Evolutionary conservation across 352 stramenopile species (phyloP), one percentile per base, ranked within the genome.

Genomic region (Phytophthora capsici): DNA sequence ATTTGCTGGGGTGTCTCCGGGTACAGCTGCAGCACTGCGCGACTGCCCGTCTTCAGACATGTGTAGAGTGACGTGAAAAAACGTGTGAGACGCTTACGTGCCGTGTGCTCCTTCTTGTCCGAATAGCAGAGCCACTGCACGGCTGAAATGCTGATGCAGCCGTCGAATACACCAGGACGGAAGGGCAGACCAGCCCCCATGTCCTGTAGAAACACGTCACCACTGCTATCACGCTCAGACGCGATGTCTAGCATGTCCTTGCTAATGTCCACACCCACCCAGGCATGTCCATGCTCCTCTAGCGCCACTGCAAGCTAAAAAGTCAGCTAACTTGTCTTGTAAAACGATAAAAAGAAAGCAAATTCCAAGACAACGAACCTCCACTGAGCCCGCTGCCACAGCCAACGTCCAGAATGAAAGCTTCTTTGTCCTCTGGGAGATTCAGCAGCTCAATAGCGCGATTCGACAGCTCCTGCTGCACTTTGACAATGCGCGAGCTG

Each of bases 81-180:
- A 22, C 96, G 90, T 49, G 90, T 97, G 16, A 99, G 82, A 26
- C 97, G 93, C 66, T 94, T 94, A 56, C 97, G 80, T 36, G 88
- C 85, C 37, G 88, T 97, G 77, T 99, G 97, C 50, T 97, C 86
- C 56, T 97, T 98, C 56, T 96, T 97, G 77, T 99, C 98, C 58
- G 96, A 98, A 80, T 99, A 99, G 74, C 98, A 99, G 19, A 99
- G 89, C 98, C 98, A 99, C 81, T 99, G 98, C 23, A 99, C 75
- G n/a, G 98, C 98, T 13, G 97, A 99, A 63, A 99, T 99, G 63
- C 96, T 99, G 78, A 99, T 99, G 69, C 92, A 98, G 17, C 97
- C 98, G 71, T 99, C 98, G 66, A 99, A 99, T 0, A 97, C 90
- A 7, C 96, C 97, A 1, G 95, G 89, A 57, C 97, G 94, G 82